A percentile compares a stretch with the other conserved stretches of the same genome.
phyloP scores from a whole-genome alignment of 2,329 filamentous ascomycete species.

The Amphichorda felina region DNA sequence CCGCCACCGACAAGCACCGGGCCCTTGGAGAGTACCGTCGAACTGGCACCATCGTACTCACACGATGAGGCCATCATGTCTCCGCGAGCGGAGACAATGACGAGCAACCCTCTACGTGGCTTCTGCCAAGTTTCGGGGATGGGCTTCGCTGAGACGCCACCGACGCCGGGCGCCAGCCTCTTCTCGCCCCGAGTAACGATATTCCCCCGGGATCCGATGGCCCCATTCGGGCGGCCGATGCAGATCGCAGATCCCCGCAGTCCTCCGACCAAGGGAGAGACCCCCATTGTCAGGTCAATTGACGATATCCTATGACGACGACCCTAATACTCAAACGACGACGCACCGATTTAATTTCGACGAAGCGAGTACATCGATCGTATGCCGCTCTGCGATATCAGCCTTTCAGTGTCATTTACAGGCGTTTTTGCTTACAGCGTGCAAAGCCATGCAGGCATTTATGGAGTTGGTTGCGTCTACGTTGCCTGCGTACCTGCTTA shows the following conservation, averaged over 20 bases:
- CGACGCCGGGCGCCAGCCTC: slow-evolving; percentile 32
- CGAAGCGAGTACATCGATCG: neutral
- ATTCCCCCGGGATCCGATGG: slow-evolving; percentile 42
- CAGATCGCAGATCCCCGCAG: slow-evolving; percentile 57
- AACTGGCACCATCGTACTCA: slow-evolving; percentile 19
- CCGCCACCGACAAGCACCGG: slow-evolving; percentile 6
- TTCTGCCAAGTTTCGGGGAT: slow-evolving; percentile 22
- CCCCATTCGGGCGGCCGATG: slow-evolving; percentile 36
- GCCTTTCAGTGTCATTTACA: slow-evolving; percentile 4
- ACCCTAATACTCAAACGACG: too few relatives aligned
- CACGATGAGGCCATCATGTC: slow-evolving; percentile 52
- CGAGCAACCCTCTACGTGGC: slow-evolving; percentile 50
- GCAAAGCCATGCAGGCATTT: neutral
- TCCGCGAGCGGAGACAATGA: slow-evolving; percentile 62
- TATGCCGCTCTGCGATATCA: too few relatives aligned
- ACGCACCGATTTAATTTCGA: neutral
- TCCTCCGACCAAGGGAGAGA: slow-evolving; percentile 61
- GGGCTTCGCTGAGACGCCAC: slow-evolving; percentile 39
- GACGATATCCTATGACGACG: slow-evolving; percentile 53
- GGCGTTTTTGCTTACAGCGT: slow-evolving; percentile 3
- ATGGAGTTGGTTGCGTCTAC: neutral
- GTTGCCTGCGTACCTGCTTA: neutral
- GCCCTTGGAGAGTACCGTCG: slow-evolving; percentile 21
- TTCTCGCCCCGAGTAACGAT: slow-evolving; percentile 40
- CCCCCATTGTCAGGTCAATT: slow-evolving; percentile 66